These are phyloP conservation scores for Diatrype stigma DNA, from an alignment of 2,329 filamentous ascomycete species.

Conservation along the genomic window DNA sequence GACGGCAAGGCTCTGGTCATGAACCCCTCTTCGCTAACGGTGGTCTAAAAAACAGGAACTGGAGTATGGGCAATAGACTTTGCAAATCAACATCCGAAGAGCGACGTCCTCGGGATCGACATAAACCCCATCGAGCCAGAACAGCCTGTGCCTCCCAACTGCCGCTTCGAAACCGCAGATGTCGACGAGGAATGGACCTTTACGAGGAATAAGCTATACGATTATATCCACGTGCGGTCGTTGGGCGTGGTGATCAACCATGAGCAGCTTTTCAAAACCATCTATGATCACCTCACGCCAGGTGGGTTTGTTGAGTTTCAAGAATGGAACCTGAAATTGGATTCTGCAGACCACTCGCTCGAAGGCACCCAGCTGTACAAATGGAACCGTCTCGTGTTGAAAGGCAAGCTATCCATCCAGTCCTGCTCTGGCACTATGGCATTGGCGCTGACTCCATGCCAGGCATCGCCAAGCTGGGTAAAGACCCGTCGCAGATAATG, in stretches of 20 bases:
- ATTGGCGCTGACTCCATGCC: neutral
- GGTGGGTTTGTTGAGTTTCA: slow-evolving; percentile 33
- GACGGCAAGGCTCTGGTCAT: neutral
- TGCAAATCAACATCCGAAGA: slow-evolving; percentile 22
- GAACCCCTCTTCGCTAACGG: neutral
- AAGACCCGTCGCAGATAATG: neutral
- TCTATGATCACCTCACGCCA: slow-evolving; percentile 28
- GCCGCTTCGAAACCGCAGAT: slow-evolving; percentile 25
- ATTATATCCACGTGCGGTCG: slow-evolving; percentile 30
- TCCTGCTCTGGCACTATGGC: neutral
- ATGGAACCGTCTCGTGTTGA: slow-evolving; percentile 25
- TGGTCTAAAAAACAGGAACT: slow-evolving; percentile 3
- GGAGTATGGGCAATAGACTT: slow-evolving; percentile 26
- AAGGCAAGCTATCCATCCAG: slow-evolving; percentile 11
- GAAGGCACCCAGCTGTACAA: slow-evolving; percentile 26
- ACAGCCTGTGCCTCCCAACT: slow-evolving; percentile 20
- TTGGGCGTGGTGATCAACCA: slow-evolving; percentile 24
- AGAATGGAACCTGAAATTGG: slow-evolving; percentile 28
- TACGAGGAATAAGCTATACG: slow-evolving; percentile 16
- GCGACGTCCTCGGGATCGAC: slow-evolving; percentile 26
- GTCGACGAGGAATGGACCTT: slow-evolving; percentile 23
- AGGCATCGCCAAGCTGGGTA: slow-evolving; percentile 2
- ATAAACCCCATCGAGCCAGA: slow-evolving; percentile 25
- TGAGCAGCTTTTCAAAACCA: slow-evolving; percentile 21
- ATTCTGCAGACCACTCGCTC: slow-evolving; percentile 28